Evolutionary conservation across 306 rosid species (phyloP).

Genomic region (Acacia melanoxylon): DNA sequence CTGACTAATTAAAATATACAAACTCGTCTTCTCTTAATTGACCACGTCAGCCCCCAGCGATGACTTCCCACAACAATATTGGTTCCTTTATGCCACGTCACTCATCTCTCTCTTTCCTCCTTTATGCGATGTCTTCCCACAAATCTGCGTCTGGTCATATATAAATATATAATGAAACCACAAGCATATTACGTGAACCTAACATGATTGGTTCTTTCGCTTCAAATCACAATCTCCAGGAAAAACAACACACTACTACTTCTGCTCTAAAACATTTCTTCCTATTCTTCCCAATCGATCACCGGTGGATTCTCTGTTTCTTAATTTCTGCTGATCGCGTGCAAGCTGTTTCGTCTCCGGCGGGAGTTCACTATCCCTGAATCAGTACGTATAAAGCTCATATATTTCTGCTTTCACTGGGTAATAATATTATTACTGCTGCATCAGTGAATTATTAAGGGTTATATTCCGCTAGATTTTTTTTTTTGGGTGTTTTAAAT

Average conservation of each 20-base stretch:
- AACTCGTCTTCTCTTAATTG: too few relatives aligned
- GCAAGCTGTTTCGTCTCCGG: not conserved
- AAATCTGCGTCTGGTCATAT: not conserved
- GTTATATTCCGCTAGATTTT: not conserved
- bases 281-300: not conserved
- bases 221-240: not conserved
- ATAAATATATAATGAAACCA: not conserved
- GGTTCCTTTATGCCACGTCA: not conserved
- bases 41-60: constrained; percentile 10
- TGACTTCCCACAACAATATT: not conserved
- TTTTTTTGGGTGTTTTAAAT: not conserved
- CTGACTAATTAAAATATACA: too few relatives aligned
- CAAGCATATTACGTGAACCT: not conserved
- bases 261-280: not conserved
- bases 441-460: not conserved
- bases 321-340: constrained; percentile 26
- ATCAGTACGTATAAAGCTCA: constrained; percentile 10
- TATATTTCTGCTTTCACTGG: not conserved
- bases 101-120: not conserved
- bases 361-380: constrained; percentile 28
- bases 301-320: constrained; percentile 18
- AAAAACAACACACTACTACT: not conserved
- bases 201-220: not conserved
- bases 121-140: not conserved
- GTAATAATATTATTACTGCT: not conserved